phyloP scores from a whole-genome alignment of 2,329 filamentous ascomycete species.

The Bipolaris victoriae region DNA sequence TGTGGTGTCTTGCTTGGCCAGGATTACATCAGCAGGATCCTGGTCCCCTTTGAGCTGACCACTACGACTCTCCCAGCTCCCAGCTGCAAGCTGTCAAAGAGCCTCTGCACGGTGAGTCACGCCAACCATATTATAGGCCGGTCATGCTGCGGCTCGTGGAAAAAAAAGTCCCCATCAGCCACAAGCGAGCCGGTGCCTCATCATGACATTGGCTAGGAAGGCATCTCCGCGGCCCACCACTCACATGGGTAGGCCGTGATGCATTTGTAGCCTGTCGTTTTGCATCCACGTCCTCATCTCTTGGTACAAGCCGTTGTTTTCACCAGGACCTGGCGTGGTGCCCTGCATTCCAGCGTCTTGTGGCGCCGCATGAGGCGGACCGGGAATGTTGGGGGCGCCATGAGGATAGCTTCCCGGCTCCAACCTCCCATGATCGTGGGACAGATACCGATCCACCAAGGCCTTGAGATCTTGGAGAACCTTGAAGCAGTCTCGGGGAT shows the following conservation, averaged over 20 bases:
- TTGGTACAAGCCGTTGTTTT: conserved; percentile 15
- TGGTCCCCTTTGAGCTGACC: background rate
- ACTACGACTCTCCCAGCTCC: background rate
- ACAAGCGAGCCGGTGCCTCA: background rate
- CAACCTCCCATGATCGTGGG: conserved; percentile 2
- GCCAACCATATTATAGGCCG: conserved; percentile 4
- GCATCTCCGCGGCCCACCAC: background rate
- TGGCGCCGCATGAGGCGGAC: background rate
- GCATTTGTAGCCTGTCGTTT: conserved; percentile 20
- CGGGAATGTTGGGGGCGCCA: background rate
- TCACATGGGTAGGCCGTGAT: conserved; percentile 24
- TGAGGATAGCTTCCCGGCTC: conserved; percentile 2
- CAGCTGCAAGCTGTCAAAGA: background rate
- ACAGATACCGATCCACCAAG: conserved; percentile 29
- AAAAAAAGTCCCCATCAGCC: background rate
- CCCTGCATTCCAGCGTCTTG: conserved; percentile 1
- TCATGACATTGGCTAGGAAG: background rate
- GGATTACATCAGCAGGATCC: conserved; percentile 3
- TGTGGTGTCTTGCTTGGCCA: background rate
- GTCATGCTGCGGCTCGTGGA: background rate
- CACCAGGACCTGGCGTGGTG: background rate
- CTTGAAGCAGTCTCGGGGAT: conserved; percentile 32
- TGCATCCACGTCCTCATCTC: conserved; percentile 29
- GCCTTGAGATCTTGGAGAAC: conserved; percentile 33
- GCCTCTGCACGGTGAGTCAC: conserved; percentile 4